Evolutionary conservation across 75 land plant genomes (phyloP), one percentile per base, ranked within the genome.

Genomic region (Pinus tabuliformis): DNA sequence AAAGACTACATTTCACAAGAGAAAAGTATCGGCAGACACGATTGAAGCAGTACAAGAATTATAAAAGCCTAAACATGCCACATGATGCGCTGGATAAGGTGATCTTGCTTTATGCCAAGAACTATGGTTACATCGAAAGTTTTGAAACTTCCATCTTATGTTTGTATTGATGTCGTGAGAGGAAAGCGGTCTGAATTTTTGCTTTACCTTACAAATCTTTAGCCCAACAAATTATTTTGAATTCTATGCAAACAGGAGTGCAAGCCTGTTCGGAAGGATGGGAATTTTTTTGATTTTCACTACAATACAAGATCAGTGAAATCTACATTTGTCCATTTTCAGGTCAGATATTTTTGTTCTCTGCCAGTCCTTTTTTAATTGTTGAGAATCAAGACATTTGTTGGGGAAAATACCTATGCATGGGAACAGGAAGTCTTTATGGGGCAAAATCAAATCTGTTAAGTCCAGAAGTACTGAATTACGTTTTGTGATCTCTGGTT

Each of bases 241-340:
- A 49, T 49, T 9, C 54, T 49, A 12, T 49, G 12, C 54, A 49
- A 54, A 22, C 77, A 93, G 99, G 90, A 90, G 62, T 91, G 97
- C 88, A 89, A 83, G 62, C 70, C 56, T 4, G 81, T 86, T 11
- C 74, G 78, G 77, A 93, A 91, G 83, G 94, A 85, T 15, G 88
- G 94, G 11, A 62, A 45, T 1, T 96, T 85, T 73, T 96, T 88
- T 86, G 94, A 89, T 9, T 96, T 96, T 70, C 81, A 77, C 62
- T 87, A 76, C 63, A 93, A 96, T 71, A 85, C 93, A 30, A 88
- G 97, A 88, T 83, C 91, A 60, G 97, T 96, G 57, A 96, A 90
- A 73, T 90, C 97, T 39, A 94, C 99, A 4, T 88, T 93, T 56
- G 88, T 96, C 42, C 99, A 96, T 84, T 96, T 96, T 76, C 99